These are phyloP conservation scores for Euphorbia pulcherrima DNA, from an alignment of 345 rosid species.

Conservation along the genomic window DNA sequence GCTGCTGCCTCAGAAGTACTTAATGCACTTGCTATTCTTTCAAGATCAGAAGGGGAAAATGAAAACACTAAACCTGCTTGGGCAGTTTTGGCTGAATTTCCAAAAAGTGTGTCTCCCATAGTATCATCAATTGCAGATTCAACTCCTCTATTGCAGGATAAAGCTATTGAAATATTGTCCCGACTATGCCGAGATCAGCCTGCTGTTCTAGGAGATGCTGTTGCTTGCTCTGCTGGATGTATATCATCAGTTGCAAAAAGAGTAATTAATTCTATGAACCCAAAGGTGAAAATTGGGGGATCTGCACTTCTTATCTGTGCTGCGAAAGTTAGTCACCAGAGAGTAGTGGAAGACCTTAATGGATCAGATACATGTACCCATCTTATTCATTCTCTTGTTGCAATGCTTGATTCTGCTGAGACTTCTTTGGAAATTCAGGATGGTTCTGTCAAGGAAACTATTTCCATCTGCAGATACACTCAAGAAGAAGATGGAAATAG, in stretches of 20 bases:
- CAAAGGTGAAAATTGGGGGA: conserved; percentile 89
- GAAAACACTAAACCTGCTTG: conserved; percentile 80
- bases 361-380: conserved; percentile 56
- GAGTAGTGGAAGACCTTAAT: conserved; percentile 79
- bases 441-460: conserved; percentile 45
- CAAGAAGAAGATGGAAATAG: conserved; percentile 48
- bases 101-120: conserved; percentile 73
- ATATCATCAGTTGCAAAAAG: conserved; percentile 63
- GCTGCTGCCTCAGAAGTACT: conserved; percentile 76
- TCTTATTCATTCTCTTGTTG: conserved; percentile 76
- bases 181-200: conserved; percentile 84
- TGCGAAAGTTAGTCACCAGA: conserved; percentile 78
- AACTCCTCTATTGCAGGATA: conserved; percentile 77
- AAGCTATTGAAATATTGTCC: conserved; percentile 88
- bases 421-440: conserved; percentile 42
- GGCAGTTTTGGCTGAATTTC: conserved; percentile 83
- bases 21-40: conserved; percentile 87
- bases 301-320: conserved; percentile 90
- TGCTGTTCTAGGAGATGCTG: conserved; percentile 68
- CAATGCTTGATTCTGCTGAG: conserved; percentile 52
- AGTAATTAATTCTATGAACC: conserved; percentile 56
- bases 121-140: conserved; percentile 71
- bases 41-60: conserved; percentile 53
- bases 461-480: conserved; percentile 57
- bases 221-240: conserved; percentile 63